These are phyloP conservation scores for Lodderomyces theae DNA, from an alignment of 1,139 yeast genomes.

Conservation along the genomic window DNA sequence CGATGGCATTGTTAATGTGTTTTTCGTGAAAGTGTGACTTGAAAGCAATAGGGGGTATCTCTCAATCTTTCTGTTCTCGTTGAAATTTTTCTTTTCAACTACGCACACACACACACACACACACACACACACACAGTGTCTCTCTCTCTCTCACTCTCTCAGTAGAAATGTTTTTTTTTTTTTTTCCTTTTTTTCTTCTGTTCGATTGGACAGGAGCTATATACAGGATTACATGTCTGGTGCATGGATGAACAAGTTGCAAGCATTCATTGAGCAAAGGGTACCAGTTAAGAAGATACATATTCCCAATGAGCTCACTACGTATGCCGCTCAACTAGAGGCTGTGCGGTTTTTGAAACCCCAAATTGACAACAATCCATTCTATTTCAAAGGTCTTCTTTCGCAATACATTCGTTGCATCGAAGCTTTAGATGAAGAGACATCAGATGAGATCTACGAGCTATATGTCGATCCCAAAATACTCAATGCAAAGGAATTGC, in stretches of 20 bases:
- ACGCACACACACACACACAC: too few relatives aligned
- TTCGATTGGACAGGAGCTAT: conserved; percentile 14
- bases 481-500: conserved; percentile 35
- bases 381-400: conserved; percentile 48
- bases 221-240: conserved; percentile 11
- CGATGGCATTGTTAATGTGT: conserved; percentile 13
- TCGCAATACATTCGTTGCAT: conserved; percentile 36
- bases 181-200: conserved; percentile 7
- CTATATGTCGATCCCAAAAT: conserved; percentile 38
- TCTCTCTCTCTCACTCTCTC: not conserved
- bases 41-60: not conserved
- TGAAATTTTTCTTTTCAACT: conserved; percentile 1
- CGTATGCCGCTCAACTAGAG: conserved; percentile 11
- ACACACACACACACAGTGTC: too few relatives aligned
- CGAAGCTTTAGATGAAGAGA: conserved; percentile 28
- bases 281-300: conserved; percentile 12
- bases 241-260: conserved; percentile 11
- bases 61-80: not conserved
- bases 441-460: conserved; percentile 51
- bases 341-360: conserved; percentile 14
- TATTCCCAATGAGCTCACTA: conserved; percentile 5
- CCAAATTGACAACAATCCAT: conserved; percentile 38
- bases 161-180: conserved; percentile 4
- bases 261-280: conserved; percentile 13
- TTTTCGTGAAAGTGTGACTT: not conserved